Conservation (phyloP, 2,329 filamentous ascomycete genomes). For the Canariomyces notabilis region DNA sequence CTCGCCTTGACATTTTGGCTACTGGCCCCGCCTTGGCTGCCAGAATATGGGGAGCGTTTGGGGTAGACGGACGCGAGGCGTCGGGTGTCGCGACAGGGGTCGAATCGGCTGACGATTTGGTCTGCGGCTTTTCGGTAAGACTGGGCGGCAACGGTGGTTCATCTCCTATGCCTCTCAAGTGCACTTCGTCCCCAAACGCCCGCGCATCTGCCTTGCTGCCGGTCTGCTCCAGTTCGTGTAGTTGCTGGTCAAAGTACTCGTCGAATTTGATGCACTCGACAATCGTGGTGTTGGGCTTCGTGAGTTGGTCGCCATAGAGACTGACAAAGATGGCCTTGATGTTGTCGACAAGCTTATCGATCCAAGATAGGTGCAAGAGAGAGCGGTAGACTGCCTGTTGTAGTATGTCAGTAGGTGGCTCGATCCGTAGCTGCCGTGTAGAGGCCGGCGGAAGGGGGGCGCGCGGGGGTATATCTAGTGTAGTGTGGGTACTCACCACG, state of each 20-base stretch:
- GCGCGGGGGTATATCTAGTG: too few species aligned
- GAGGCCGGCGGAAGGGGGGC: too few species aligned
- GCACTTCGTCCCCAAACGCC: constrained; percentile 31
- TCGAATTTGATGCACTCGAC: constrained; percentile 79
- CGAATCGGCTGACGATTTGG: constrained; percentile 56
- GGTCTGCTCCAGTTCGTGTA: constrained; percentile 69
- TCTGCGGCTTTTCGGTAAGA: constrained; percentile 35
- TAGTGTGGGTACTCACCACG: constrained; percentile 63
- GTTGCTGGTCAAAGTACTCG: constrained; percentile 89
- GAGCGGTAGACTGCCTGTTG: constrained; percentile 93
- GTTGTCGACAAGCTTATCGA: constrained; percentile 93
- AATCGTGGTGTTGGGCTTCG: constrained; percentile 70
- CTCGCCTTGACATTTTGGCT: constrained; percentile 72
- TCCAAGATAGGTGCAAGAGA: constrained; percentile 90
- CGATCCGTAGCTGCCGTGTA: too few species aligned
- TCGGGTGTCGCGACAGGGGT: constrained; percentile 67
- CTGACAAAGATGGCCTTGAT: constrained; percentile 88
- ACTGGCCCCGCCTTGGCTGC: constrained; percentile 70
- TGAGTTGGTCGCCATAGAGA: constrained; percentile 83
- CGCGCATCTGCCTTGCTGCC: constrained; percentile 31
- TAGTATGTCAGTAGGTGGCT: background rate
- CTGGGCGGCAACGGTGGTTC: constrained; percentile 38
- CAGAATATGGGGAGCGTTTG: constrained; percentile 60
- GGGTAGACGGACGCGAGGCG: constrained; percentile 74
- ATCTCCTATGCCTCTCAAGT: constrained; percentile 35